Percentiles rank a stretch among this genome's conserved stretches.
Evolutionary conservation across 2,329 filamentous ascomycete genomes (phyloP).

Genomic region (Stemphylium beticola): DNA sequence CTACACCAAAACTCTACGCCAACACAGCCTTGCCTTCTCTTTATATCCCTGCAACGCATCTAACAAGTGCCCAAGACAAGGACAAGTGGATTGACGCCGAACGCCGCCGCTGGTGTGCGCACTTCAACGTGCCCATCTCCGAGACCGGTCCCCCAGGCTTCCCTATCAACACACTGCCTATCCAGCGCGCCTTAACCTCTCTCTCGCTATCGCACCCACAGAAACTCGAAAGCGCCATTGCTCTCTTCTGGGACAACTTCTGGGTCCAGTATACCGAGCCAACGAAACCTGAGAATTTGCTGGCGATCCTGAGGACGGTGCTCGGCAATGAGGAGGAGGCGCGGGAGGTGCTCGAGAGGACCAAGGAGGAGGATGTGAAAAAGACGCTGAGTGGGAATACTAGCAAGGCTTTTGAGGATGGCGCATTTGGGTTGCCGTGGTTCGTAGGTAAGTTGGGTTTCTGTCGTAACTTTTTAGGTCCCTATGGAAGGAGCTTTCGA

Average conservation of each 20-base stretch:
- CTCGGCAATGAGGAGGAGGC: slow-evolving; percentile 56
- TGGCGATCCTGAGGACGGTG: slow-evolving; percentile 52
- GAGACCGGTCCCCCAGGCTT: slow-evolving; percentile 56
- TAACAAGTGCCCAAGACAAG: slow-evolving; percentile 57
- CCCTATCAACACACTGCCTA: slow-evolving; percentile 58
- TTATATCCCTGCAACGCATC: neutral
- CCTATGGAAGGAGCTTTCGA: neutral
- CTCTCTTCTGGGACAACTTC: slow-evolving; percentile 57
- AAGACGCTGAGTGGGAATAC: slow-evolving; percentile 57
- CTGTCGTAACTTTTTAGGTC: no score
- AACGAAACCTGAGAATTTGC: slow-evolving; percentile 53
- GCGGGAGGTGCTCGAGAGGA: slow-evolving; percentile 50
- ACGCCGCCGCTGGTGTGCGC: slow-evolving; percentile 60
- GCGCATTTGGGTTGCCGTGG: slow-evolving; percentile 68
- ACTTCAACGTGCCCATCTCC: slow-evolving; percentile 62
- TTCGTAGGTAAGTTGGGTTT: slow-evolving; percentile 50
- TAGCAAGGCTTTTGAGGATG: slow-evolving; percentile 58
- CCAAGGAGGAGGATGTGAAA: slow-evolving; percentile 54
- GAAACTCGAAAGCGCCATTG: slow-evolving; percentile 51
- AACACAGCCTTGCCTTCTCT: no score
- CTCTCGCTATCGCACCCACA: slow-evolving; percentile 53
- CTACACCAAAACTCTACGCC: no score
- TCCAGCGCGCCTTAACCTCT: slow-evolving; percentile 61
- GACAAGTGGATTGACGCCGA: slow-evolving; percentile 62
- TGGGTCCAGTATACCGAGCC: slow-evolving; percentile 60